Percentiles rank a stretch among this genome's conserved stretches.
Evolutionary conservation across 305 asterid genomes (phyloP).

Genomic region (Andrographis paniculata): DNA sequence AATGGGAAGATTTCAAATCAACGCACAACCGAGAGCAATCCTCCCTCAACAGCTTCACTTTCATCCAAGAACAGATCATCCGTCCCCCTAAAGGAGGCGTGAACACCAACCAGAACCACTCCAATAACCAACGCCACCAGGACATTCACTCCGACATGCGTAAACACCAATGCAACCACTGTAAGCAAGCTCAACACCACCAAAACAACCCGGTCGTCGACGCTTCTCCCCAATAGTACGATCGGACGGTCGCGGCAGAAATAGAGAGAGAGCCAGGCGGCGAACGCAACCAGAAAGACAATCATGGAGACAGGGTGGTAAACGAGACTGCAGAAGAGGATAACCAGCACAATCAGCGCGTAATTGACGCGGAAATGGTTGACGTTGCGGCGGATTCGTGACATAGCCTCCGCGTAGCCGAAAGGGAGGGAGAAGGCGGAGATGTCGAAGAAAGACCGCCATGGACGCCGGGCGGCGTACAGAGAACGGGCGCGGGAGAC

Average conservation of each 20-base stretch:
- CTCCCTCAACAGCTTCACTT: slow-evolving; percentile 64
- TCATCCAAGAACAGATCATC: slow-evolving; percentile 82
- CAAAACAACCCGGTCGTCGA: slow-evolving; percentile 61
- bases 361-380: slow-evolving; percentile 77
- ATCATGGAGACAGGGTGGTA: slow-evolving; percentile 81
- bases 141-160: slow-evolving; percentile 56
- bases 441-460: slow-evolving; percentile 52
- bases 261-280: slow-evolving; percentile 52
- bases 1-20: background rate
- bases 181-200: slow-evolving; percentile 46
- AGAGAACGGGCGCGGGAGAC: slow-evolving; percentile 34
- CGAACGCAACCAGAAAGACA: slow-evolving; percentile 40
- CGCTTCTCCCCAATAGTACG: slow-evolving; percentile 25
- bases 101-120: slow-evolving; percentile 37
- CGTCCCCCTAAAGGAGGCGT: slow-evolving; percentile 52
- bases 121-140: slow-evolving; percentile 54
- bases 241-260: slow-evolving; percentile 61
- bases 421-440: slow-evolving; percentile 47
- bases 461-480: slow-evolving; percentile 58
- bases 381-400: slow-evolving; percentile 64
- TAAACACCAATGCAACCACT: slow-evolving; percentile 53
- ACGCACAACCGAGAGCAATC: slow-evolving; percentile 69
- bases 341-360: slow-evolving; percentile 42
- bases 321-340: slow-evolving; percentile 71
- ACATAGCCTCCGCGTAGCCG: slow-evolving; percentile 51